phyloP scores from a whole-genome alignment of 176 grass and related monocot species.

The Eragrostis nindensis region DNA sequence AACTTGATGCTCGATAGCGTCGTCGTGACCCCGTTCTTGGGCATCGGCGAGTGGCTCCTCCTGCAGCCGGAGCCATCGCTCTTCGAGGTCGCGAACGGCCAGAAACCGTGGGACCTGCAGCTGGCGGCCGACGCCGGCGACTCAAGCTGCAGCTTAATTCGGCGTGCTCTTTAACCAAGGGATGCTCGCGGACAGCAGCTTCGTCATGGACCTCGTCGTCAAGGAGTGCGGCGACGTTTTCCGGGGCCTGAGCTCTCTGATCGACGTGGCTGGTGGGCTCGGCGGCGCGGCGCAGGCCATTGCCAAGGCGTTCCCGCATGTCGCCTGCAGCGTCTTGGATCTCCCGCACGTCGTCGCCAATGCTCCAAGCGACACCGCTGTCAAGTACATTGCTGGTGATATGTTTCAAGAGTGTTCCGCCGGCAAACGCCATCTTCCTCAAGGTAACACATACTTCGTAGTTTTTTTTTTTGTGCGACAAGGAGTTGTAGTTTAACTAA shows the following conservation, averaged over 20 bases:
- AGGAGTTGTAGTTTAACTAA: no score
- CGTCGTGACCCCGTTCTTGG: background rate
- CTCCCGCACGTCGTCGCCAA: slow-evolving; percentile 48
- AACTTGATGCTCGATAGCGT: background rate
- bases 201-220: slow-evolving; percentile 26
- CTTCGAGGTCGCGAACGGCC: background rate
- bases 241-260: slow-evolving; percentile 23
- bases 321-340: slow-evolving; percentile 56
- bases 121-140: no score
- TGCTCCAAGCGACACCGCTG: background rate
- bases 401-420: slow-evolving; percentile 60
- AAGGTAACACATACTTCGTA: slow-evolving; percentile 39
- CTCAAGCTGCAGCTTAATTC: background rate
- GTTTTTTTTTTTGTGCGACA: no score
- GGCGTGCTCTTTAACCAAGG: slow-evolving; percentile 30
- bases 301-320: slow-evolving; percentile 39
- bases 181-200: slow-evolving; percentile 38
- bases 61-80: background rate
- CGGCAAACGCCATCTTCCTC: slow-evolving; percentile 47
- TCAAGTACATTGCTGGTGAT: slow-evolving; percentile 50
- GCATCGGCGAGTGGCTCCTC: slow-evolving; percentile 18
- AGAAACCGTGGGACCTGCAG: slow-evolving; percentile 25
- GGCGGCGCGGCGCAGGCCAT: slow-evolving; percentile 30
- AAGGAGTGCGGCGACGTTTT: slow-evolving; percentile 28
- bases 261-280: slow-evolving; percentile 52